These are phyloP conservation scores for Vigna mungo DNA, from an alignment of 306 rosid species.

Conservation along the genomic window DNA sequence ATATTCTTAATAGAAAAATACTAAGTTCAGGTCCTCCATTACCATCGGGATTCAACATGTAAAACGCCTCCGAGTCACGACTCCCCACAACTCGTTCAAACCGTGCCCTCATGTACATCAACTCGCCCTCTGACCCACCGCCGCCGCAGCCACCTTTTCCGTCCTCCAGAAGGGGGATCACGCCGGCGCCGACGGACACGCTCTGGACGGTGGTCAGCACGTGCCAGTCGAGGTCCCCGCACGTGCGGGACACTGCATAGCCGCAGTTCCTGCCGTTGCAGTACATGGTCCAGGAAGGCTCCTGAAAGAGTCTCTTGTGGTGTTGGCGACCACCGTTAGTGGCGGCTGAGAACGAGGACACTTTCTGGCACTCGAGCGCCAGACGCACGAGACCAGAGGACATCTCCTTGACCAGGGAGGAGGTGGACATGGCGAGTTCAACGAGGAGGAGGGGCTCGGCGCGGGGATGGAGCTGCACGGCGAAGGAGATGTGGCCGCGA, in stretches of 20 bases:
- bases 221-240: slow-evolving; percentile 74
- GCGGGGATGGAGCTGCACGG: slow-evolving; percentile 81
- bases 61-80: slow-evolving; percentile 96
- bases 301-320: slow-evolving; percentile 62
- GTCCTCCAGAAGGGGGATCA: slow-evolving; percentile 73
- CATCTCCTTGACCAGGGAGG: slow-evolving; percentile 87
- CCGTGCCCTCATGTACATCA: slow-evolving; percentile 92
- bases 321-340: not conserved
- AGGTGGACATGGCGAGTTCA: slow-evolving; percentile 83
- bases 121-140: slow-evolving; percentile 68
- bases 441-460: slow-evolving; percentile 73
- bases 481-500: slow-evolving; percentile 83
- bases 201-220: slow-evolving; percentile 74
- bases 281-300: slow-evolving; percentile 85
- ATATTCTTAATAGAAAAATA: slow-evolving; percentile 82
- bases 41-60: slow-evolving; percentile 95
- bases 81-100: slow-evolving; percentile 96
- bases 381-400: slow-evolving; percentile 91
- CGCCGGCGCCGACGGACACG: slow-evolving; percentile 92
- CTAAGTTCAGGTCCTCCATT: slow-evolving; percentile 93
- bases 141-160: slow-evolving; percentile 10
- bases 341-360: slow-evolving; percentile 9
- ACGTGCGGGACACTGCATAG: slow-evolving; percentile 65
- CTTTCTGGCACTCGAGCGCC: slow-evolving; percentile 75
- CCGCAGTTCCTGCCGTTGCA: slow-evolving; percentile 90